A percentile compares a stretch with the other conserved stretches of the same genome.
Conservation (phyloP, 2,329 filamentous ascomycete genomes). For the Stylonectria norvegica region DNA sequence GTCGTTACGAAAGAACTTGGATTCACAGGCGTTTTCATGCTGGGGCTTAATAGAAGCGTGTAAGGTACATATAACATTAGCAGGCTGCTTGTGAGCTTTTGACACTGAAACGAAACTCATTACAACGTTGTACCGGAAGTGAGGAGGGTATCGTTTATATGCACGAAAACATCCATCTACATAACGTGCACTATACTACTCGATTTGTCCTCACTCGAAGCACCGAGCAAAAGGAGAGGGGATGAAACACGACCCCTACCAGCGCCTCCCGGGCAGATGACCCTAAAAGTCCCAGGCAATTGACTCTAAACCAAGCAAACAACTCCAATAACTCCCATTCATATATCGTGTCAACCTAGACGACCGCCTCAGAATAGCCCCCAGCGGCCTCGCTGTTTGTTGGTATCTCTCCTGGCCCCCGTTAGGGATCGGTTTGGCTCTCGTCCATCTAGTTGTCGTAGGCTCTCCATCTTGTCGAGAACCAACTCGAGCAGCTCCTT, state of each 20-base stretch:
- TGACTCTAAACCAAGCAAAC: constrained; percentile 25
- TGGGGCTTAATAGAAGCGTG: neutral
- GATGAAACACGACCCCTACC: constrained; percentile 5
- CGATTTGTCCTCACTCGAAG: constrained; percentile 6
- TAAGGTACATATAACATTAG: too few relatives aligned
- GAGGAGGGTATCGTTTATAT: constrained; percentile 32
- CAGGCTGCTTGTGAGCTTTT: constrained; percentile 1
- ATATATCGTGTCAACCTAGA: constrained; percentile 21
- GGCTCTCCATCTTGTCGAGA: constrained; percentile 89
- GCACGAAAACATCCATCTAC: constrained; percentile 20
- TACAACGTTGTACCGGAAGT: constrained; percentile 18
- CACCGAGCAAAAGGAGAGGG: constrained; percentile 1
- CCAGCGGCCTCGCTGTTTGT: constrained; percentile 47
- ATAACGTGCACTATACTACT: constrained; percentile 11
- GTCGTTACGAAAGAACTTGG: neutral
- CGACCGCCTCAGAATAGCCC: constrained; percentile 42
- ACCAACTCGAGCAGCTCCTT: constrained; percentile 94
- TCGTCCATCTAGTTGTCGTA: constrained; percentile 77
- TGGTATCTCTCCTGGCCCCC: constrained; percentile 23
- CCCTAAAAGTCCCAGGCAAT: neutral
- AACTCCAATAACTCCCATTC: constrained; percentile 29
- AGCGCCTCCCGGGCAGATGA: constrained; percentile 1
- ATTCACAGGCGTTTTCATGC: neutral
- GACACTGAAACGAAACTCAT: constrained; percentile 4
- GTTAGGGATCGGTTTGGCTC: constrained; percentile 51